Evolutionary conservation across 78 protist species (phyloP).

Genomic region (Speleostelium caveatum): DNA sequence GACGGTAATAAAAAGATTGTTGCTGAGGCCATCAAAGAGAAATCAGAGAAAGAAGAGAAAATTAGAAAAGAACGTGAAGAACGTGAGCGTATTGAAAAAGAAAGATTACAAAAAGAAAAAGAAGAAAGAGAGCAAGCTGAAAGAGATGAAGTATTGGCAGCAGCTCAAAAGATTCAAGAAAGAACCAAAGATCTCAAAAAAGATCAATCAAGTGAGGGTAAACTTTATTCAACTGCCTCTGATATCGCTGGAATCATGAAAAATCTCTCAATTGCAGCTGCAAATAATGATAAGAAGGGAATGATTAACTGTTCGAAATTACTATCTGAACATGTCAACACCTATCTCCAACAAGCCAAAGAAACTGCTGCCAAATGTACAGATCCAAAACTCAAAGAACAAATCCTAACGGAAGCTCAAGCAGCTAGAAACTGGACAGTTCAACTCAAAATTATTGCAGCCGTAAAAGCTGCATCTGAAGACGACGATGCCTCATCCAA

Average conservation of each 20-base stretch:
- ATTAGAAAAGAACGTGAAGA: constrained; percentile 17
- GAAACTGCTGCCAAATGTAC: constrained; percentile 79
- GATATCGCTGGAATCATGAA: constrained; percentile 68
- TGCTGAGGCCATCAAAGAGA: constrained; percentile 47
- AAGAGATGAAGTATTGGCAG: constrained; percentile 62
- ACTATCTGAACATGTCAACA: constrained; percentile 49
- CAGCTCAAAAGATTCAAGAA: constrained; percentile 61
- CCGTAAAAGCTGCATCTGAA: constrained; percentile 74
- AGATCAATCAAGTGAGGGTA: constrained; percentile 60
- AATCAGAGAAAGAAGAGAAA: constrained; percentile 51
- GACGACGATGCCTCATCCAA: constrained; percentile 64
- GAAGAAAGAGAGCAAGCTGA: constrained; percentile 65
- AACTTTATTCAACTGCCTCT: constrained; percentile 54
- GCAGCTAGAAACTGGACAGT: constrained; percentile 76
- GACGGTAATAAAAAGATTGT: constrained; percentile 29
- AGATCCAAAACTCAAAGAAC: constrained; percentile 78
- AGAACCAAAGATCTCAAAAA: constrained; percentile 43
- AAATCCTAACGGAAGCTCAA: constrained; percentile 77
- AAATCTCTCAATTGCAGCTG: constrained; percentile 60
- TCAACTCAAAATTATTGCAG: constrained; percentile 81
- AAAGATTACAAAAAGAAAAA: constrained; percentile 47
- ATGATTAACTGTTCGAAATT: constrained; percentile 46
- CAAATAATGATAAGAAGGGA: constrained; percentile 57
- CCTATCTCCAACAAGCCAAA: constrained; percentile 67
- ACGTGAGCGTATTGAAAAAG: constrained; percentile 7